Evolutionary conservation across 805 yeast genomes (phyloP).

Genomic region (Lipomyces anomalus): DNA sequence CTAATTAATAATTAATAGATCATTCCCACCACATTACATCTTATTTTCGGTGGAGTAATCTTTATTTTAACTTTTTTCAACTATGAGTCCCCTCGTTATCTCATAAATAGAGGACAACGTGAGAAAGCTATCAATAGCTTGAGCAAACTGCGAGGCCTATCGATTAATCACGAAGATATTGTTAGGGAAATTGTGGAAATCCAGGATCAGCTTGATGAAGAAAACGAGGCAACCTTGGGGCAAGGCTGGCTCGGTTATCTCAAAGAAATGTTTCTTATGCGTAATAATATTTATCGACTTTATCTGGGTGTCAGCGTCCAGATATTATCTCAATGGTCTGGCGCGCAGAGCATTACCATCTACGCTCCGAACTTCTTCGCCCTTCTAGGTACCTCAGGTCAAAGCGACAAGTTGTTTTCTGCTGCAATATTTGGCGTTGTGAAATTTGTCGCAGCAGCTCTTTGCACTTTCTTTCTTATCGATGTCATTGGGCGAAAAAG

Average conservation of each 20-base stretch:
- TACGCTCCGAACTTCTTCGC: conserved; percentile 51
- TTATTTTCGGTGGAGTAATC: conserved; percentile 45
- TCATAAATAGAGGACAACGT: conserved; percentile 39
- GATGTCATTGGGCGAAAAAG: conserved; percentile 50
- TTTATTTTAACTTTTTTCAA: conserved; percentile 39
- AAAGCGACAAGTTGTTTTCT: conserved; percentile 39
- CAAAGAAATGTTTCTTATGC: conserved; percentile 36
- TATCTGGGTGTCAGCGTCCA: conserved; percentile 41
- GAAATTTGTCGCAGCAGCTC: conserved; percentile 45
- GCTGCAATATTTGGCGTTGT: conserved; percentile 52
- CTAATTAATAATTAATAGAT: not conserved
- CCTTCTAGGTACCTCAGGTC: conserved; percentile 42
- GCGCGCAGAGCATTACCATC: conserved; percentile 51
- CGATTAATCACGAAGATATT: conserved; percentile 45
- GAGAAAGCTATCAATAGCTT: conserved; percentile 40
- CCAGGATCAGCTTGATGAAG: conserved; percentile 41
- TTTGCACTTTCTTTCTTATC: conserved; percentile 49
- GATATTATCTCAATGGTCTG: conserved; percentile 54
- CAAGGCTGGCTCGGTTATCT: not conserved
- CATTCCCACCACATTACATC: conserved; percentile 45
- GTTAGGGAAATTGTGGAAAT: conserved; percentile 48
- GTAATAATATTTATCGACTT: conserved; percentile 44
- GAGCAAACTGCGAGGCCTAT: conserved; percentile 42
- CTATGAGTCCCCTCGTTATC: conserved; percentile 50
- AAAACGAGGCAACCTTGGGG: conserved; percentile 26